A percentile compares a stretch with the other conserved stretches of the same genome.
These are phyloP conservation scores for Cyamopsis tetragonoloba DNA, from an alignment of 306 rosid species.

Conservation along the genomic window DNA sequence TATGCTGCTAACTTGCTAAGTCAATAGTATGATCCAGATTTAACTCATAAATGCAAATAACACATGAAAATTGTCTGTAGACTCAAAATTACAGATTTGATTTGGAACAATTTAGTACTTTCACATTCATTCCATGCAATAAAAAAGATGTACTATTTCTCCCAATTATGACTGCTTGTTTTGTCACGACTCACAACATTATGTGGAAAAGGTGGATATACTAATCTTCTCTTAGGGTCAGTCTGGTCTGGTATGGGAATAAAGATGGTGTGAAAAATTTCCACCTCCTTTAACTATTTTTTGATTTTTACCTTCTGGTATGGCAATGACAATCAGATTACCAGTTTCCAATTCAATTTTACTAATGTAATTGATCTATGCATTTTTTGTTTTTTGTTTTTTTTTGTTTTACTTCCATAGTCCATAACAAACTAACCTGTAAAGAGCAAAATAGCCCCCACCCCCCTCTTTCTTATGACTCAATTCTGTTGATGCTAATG, in stretches of 20 bases:
- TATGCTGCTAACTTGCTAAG: not conserved
- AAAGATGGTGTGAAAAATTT: no score
- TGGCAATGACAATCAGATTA: no score
- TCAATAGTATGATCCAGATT: not conserved
- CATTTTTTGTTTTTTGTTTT: no score
- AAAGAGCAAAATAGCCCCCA: not conserved
- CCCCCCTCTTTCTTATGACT: not conserved
- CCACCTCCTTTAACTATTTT: no score
- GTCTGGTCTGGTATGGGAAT: not conserved
- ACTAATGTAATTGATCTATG: not conserved
- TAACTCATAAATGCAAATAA: not conserved
- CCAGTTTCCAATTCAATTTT: not conserved
- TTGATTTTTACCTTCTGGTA: no score
- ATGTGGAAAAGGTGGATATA: no score
- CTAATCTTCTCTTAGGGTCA: not conserved
- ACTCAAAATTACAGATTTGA: not conserved
- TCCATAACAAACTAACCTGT: not conserved
- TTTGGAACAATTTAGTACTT: not conserved
- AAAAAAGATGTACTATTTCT: not conserved
- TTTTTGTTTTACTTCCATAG: no score
- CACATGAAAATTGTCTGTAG: not conserved
- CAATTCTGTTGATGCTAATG: slow-evolving; percentile 22
- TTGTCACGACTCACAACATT: slow-evolving; percentile 11
- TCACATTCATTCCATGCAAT: not conserved
- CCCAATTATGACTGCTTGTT: slow-evolving; percentile 13